These are phyloP conservation scores for Claviceps monticola DNA, from an alignment of 2,329 filamentous ascomycete species.

Conservation along the genomic window DNA sequence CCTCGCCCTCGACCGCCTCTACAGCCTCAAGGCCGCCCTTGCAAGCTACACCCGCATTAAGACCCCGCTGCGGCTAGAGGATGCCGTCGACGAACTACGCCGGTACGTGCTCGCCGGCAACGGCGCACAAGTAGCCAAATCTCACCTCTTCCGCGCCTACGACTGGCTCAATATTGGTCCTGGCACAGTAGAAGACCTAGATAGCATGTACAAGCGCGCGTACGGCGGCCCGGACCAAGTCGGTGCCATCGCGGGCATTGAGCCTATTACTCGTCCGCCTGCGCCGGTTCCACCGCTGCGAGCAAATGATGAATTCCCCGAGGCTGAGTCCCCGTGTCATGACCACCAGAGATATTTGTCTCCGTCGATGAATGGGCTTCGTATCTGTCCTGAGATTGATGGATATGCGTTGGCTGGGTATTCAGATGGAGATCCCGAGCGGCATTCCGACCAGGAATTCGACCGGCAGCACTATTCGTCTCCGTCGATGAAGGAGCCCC, in stretches of 20 bases:
- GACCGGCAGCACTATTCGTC: too few species aligned
- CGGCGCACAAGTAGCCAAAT: conserved; percentile 33
- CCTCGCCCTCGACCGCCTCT: conserved; percentile 46
- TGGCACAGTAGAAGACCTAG: conserved; percentile 37
- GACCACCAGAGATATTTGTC: too few species aligned
- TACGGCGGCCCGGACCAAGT: conserved; percentile 36
- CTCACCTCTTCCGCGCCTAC: conserved; percentile 40
- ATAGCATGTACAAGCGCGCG: conserved; percentile 39
- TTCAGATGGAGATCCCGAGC: too few species aligned
- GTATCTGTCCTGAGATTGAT: too few species aligned
- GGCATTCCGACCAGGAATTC: too few species aligned
- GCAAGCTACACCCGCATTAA: conserved; percentile 38
- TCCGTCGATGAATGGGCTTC: too few species aligned
- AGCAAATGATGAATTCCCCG: neutral
- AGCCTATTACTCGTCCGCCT: neutral
- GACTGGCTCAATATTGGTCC: conserved; percentile 41
- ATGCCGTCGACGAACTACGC: conserved; percentile 49
- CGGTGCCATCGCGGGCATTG: conserved; percentile 32
- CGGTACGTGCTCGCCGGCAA: conserved; percentile 42
- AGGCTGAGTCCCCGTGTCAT: too few species aligned
- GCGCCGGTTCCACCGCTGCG: neutral
- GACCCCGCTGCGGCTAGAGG: conserved; percentile 34
- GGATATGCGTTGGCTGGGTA: too few species aligned
- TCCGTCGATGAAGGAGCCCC: too few species aligned
- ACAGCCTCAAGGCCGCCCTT: conserved; percentile 49